Conservation (phyloP, 805 yeast genomes). For the Myxozyma lipomycoides region DNA sequence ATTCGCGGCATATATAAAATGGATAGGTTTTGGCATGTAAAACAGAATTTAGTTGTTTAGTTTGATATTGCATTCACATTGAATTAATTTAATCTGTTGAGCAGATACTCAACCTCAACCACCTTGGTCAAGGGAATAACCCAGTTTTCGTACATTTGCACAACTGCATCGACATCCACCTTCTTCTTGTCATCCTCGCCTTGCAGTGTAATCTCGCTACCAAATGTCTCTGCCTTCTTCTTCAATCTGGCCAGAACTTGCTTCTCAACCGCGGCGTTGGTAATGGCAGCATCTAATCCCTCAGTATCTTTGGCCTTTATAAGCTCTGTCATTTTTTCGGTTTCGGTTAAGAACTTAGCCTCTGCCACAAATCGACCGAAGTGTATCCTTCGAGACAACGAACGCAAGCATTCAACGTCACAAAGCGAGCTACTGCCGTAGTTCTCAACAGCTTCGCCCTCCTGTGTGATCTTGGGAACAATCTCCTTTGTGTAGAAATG, state of each 20-base stretch:
- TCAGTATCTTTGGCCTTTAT: slow-evolving; percentile 61
- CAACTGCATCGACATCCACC: slow-evolving; percentile 77
- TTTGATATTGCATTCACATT: not conserved
- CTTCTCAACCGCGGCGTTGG: slow-evolving; percentile 82
- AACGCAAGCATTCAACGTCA: slow-evolving; percentile 84
- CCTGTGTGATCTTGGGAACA: slow-evolving; percentile 48
- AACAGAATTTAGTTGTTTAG: not conserved
- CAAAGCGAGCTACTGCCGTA: slow-evolving; percentile 79
- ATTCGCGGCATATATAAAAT: not conserved
- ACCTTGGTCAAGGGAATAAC: slow-evolving; percentile 92
- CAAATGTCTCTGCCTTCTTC: slow-evolving; percentile 80
- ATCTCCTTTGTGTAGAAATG: slow-evolving; percentile 65
- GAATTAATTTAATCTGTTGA: slow-evolving; percentile 69
- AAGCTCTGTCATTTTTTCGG: slow-evolving; percentile 56
- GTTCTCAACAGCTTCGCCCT: slow-evolving; percentile 71
- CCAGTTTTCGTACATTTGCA: slow-evolving; percentile 76
- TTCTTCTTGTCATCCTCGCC: slow-evolving; percentile 39
- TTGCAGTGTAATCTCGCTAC: slow-evolving; percentile 65
- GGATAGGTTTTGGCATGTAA: too few relatives aligned
- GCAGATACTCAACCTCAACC: slow-evolving; percentile 87
- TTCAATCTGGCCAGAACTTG: slow-evolving; percentile 73
- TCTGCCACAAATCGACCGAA: slow-evolving; percentile 96
- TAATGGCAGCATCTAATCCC: slow-evolving; percentile 76
- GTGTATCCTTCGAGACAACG: slow-evolving; percentile 87
- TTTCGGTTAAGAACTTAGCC: slow-evolving; percentile 74